Evolutionary conservation across 2,329 filamentous ascomycete genomes (phyloP), one percentile per base, ranked within the genome.

Genomic region (Chrysoporthe cubensis): DNA sequence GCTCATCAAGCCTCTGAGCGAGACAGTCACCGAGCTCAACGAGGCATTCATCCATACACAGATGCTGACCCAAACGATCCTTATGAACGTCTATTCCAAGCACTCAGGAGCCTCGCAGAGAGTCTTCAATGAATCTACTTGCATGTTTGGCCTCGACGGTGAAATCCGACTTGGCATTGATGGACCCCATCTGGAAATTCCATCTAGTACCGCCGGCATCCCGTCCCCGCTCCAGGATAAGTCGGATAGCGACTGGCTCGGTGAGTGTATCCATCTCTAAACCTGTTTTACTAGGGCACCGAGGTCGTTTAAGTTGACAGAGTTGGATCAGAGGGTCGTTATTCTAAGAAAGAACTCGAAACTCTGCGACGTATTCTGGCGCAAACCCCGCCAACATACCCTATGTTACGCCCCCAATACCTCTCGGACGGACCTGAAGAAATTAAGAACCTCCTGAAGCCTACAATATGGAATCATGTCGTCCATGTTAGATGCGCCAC

Each of bases 161-260:
- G 61, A 63, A 37, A 13, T 16, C 21, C 48, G 48, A 18, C 4
- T 63, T 21, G 18, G 61, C 4, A 16, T 40, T 13, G 34, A 46
- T 13, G 18, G 21, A 8, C 37, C 16, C 40, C 58, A 61, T 61
- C 58, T 46, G 44, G 44, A 46, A 16, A 2, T 46, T 18, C 4
- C 44, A 18, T 5, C 6, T 18, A 16, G 3, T 6, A 2, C 14
- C 44, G 18, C 9, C 3, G 37, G 4, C 44, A 46, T 1, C 21
- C 26, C 16, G 7, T 44, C 61, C 61, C 21, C 40, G 26, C 26
- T 26, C 56, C 8, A 54, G n/a, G 34, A 18, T 14, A 44, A 13
- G 16, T 4, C 40, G 8, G 61, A 63, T 44, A 18, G 13, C 4
- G 61, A 63, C 37, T 63, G 61, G 61, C 40, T 63, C 48, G 48